Conservation (phyloP, 108 stramenopile genomes). For the Skeletonema menzelii region DNA sequence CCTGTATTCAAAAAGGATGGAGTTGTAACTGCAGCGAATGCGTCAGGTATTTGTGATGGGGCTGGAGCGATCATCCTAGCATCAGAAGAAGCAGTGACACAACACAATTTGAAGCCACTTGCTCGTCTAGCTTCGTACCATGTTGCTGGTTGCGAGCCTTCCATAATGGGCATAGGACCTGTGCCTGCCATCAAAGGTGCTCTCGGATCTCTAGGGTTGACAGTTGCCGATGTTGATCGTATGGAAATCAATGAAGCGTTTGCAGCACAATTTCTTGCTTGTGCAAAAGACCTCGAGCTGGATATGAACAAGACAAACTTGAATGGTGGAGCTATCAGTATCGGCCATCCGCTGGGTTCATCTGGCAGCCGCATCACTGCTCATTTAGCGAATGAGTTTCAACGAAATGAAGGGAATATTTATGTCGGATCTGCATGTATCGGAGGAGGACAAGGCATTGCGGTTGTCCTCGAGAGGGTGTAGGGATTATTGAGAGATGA, state of each 20-base stretch:
- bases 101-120: constrained; percentile 87
- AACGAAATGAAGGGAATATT: constrained; percentile 54
- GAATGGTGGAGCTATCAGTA: constrained; percentile 94
- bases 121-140: constrained; percentile 75
- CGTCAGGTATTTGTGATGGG: constrained; percentile 98
- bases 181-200: constrained; percentile 92
- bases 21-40: constrained; percentile 94
- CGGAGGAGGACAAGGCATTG: constrained; percentile 99
- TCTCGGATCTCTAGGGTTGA: constrained; percentile 73
- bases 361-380: constrained; percentile 93
- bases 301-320: constrained; percentile 90
- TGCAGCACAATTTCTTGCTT: constrained; percentile 95
- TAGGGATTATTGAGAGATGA: constrained; percentile 6
- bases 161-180: constrained; percentile 97
- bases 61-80: constrained; percentile 93
- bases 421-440: constrained; percentile 98
- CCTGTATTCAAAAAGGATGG: constrained; percentile 97
- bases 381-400: constrained; percentile 93
- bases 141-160: constrained; percentile 90
- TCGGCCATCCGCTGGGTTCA: constrained; percentile 96
- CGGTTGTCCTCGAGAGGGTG: constrained; percentile 89
- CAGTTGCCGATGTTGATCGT: constrained; percentile 92
- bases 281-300: constrained; percentile 94
- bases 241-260: constrained; percentile 99
- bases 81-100: constrained; percentile 82